Evolutionary conservation across 2,329 filamentous ascomycete genomes (phyloP).

Genomic region (Periconia sp.): DNA sequence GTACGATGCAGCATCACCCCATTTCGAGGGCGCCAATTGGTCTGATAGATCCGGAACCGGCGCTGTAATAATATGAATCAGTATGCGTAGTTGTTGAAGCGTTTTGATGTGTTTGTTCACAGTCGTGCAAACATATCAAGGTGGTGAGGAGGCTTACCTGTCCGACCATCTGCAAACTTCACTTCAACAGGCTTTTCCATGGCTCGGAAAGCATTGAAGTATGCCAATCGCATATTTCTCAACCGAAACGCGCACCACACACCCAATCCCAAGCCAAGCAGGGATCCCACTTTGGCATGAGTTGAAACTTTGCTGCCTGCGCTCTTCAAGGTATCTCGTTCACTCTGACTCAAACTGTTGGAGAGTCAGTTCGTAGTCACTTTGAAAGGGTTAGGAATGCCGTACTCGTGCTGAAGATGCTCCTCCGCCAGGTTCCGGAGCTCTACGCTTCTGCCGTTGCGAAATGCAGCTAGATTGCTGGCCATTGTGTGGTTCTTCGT

Average conservation of each 20-base stretch:
- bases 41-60: slow-evolving; percentile 63
- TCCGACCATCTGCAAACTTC: slow-evolving; percentile 62
- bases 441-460: slow-evolving; percentile 28
- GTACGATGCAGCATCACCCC: slow-evolving; percentile 65
- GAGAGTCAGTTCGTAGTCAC: slow-evolving; percentile 5
- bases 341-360: slow-evolving; percentile 52
- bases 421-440: slow-evolving; percentile 34
- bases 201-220: slow-evolving; percentile 64
- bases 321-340: slow-evolving; percentile 59
- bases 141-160: slow-evolving; percentile 44
- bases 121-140: background rate
- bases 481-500: slow-evolving; percentile 18
- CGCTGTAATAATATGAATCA: slow-evolving; percentile 46
- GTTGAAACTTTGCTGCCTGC: slow-evolving; percentile 59
- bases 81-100: background rate
- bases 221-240: slow-evolving; percentile 56
- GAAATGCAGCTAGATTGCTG: slow-evolving; percentile 35
- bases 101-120: background rate
- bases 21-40: slow-evolving; percentile 57
- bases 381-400: background rate
- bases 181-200: slow-evolving; percentile 64
- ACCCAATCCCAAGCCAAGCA: slow-evolving; percentile 62
- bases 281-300: slow-evolving; percentile 61
- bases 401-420: slow-evolving; percentile 38
- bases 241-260: slow-evolving; percentile 57